Percentiles rank a stretch among this genome's conserved stretches.
Evolutionary conservation across 2,329 filamentous ascomycete species (phyloP).

Genomic region (Aspergillus jensenii): DNA sequence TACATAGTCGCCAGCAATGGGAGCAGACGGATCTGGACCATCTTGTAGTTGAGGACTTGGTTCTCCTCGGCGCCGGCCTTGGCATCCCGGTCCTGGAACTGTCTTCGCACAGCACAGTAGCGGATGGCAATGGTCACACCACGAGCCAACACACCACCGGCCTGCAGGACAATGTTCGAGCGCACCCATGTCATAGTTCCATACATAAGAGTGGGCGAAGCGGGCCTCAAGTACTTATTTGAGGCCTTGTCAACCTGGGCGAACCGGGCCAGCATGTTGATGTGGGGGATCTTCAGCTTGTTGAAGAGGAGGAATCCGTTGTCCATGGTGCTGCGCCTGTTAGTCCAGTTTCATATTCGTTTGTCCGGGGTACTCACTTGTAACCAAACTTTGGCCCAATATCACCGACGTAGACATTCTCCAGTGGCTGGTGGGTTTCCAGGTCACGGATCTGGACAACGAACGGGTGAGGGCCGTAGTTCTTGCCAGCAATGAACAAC

Average conservation of each 20-base stretch:
- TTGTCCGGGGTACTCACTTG: conserved; percentile 47
- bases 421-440: conserved; percentile 67
- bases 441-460: conserved; percentile 71
- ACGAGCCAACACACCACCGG: conserved; percentile 68
- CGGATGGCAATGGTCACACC: conserved; percentile 76
- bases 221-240: conserved; percentile 66
- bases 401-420: conserved; percentile 72
- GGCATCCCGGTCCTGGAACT: conserved; percentile 74
- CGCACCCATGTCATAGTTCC: conserved; percentile 76
- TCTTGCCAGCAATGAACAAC: conserved; percentile 66
- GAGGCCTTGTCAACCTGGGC: conserved; percentile 68
- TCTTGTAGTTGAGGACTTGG: conserved; percentile 77
- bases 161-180: conserved; percentile 70
- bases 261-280: conserved; percentile 72
- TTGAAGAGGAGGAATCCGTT: conserved; percentile 79
- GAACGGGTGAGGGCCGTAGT: conserved; percentile 74
- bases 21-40: conserved; percentile 73
- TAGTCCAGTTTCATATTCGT: neutral
- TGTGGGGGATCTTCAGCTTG: conserved; percentile 71
- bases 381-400: conserved; percentile 80
- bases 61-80: conserved; percentile 63
- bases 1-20: conserved; percentile 72
- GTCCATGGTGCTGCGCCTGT: conserved; percentile 64
- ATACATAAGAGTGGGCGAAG: conserved; percentile 68
- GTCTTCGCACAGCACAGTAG: conserved; percentile 71